Evolutionary conservation across 129 eudicot species (phyloP), one percentile per base, ranked within the genome.

Genomic region (Flaveria ramosissima): DNA sequence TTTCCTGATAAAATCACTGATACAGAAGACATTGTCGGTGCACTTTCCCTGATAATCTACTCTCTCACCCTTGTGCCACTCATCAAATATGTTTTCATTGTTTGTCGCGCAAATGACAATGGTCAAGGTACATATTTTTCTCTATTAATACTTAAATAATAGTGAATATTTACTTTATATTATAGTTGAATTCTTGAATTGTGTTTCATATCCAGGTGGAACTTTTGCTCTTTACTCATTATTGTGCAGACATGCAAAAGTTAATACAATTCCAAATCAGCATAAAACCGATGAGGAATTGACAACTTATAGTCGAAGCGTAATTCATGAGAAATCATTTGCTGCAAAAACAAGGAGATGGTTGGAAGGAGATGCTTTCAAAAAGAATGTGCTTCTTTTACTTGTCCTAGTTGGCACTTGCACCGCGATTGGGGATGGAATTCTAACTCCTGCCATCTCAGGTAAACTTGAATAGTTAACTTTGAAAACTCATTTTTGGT

Each of bases 401-500:
- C 87, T 93, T 75, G 98, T 93, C 71, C 93, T 93, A 63, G 88
- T 91, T 32, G 98, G 96, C 68, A 89, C 98, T 71, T 93, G 98
- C 85, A 93, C 89, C 93, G 93, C 90, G 0, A 79, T 93, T 52
- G 98, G 98, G 27, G 98, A 93, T 74, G 98, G 98, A 64, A 91
- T 93, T 79, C 85, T 93, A 61, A 93, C 98, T 80, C 98, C 98
- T 21, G 98, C 97, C 74, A 93, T 93, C 70, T 93, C 98, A 74
- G 98, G 98, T 93, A 79, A 72, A 63, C 75, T 32, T 48, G 9
- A 27, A 68, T 67, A 20, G 16, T 45, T 77, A 27, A 11, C 61
- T 52, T 56, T 74, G 4, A 67, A 12, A 64, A 64, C 27, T 30
- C 71, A 19, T 63, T 24, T 30, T 7, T 0, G 46, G 9, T 73